Evolutionary conservation across 345 rosid species (phyloP).

Genomic region (Citrus reticulata): DNA sequence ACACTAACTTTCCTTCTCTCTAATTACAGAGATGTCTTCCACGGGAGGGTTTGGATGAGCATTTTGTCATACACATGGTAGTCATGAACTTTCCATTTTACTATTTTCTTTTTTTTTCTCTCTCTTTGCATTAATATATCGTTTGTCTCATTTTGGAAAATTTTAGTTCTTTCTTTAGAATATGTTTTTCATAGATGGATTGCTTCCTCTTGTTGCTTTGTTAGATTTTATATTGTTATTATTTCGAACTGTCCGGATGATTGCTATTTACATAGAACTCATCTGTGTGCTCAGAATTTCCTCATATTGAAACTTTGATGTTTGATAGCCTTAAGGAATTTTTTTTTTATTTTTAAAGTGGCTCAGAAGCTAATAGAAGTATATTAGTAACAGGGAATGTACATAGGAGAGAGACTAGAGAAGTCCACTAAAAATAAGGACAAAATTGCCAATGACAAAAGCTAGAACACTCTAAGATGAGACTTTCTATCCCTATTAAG

Average conservation of each 20-base stretch:
- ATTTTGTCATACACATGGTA: conserved; percentile 86
- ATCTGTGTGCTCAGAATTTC: background rate
- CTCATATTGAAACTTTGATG: background rate
- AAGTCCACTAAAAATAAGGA: too few species aligned
- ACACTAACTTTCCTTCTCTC: conserved; percentile 13
- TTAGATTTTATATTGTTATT: background rate
- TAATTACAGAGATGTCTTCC: conserved; percentile 81
- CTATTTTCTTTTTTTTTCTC: background rate
- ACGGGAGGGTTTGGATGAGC: conserved; percentile 79
- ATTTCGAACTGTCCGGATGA: background rate
- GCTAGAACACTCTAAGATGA: too few species aligned
- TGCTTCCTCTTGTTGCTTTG: background rate
- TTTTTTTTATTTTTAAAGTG: too few species aligned
- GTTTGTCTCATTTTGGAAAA: background rate
- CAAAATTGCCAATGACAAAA: too few species aligned
- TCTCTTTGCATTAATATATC: background rate
- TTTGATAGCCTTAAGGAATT: background rate
- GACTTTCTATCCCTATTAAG: too few species aligned
- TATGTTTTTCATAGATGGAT: background rate
- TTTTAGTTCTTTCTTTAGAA: background rate
- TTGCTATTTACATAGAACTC: background rate
- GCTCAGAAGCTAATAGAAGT: too few species aligned
- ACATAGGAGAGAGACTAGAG: too few species aligned
- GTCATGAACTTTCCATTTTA: background rate
- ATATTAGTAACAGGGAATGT: too few species aligned